Percentiles rank a stretch among this genome's conserved stretches.
Evolutionary conservation across 2,329 filamentous ascomycete genomes (phyloP).

Genomic region (Mariannaea sp.): DNA sequence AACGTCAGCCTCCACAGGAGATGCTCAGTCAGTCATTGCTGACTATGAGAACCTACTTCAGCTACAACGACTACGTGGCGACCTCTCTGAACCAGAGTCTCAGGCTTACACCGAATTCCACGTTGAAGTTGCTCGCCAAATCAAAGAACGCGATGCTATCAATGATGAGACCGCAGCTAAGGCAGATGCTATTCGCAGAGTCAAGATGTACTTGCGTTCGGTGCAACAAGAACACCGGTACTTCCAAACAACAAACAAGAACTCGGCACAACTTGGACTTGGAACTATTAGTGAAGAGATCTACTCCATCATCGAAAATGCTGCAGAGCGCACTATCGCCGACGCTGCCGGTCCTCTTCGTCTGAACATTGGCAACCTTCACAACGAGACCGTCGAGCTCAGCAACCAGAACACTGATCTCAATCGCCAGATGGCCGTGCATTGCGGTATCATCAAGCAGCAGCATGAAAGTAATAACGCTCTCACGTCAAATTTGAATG

Average conservation of each 20-base stretch:
- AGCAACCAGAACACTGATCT: slow-evolving; percentile 35
- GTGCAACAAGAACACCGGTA: slow-evolving; percentile 33
- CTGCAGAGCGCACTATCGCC: slow-evolving; percentile 41
- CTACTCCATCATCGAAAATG: slow-evolving; percentile 38
- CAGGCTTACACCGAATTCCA: slow-evolving; percentile 34
- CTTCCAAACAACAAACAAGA: slow-evolving; percentile 19
- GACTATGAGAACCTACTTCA: slow-evolving; percentile 41
- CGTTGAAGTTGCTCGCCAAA: slow-evolving; percentile 42
- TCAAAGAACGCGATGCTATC: slow-evolving; percentile 43
- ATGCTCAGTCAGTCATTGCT: slow-evolving; percentile 36
- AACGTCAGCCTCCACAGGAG: slow-evolving; percentile 36
- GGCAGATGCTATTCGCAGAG: slow-evolving; percentile 31
- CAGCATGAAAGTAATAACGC: slow-evolving; percentile 16
- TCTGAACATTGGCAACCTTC: slow-evolving; percentile 32
- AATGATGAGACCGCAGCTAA: slow-evolving; percentile 23
- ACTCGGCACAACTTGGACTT: slow-evolving; percentile 10
- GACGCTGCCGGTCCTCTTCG: slow-evolving; percentile 41
- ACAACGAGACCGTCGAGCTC: slow-evolving; percentile 17
- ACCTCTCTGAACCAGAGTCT: slow-evolving; percentile 18
- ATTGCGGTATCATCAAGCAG: slow-evolving; percentile 24
- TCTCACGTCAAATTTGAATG: background rate
- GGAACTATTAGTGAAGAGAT: slow-evolving; percentile 32
- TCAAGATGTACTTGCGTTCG: slow-evolving; percentile 34
- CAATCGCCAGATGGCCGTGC: slow-evolving; percentile 37
- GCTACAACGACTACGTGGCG: slow-evolving; percentile 37